phyloP scores from a whole-genome alignment of 1,139 yeast genomes.

The Geotrichum restrictum region DNA sequence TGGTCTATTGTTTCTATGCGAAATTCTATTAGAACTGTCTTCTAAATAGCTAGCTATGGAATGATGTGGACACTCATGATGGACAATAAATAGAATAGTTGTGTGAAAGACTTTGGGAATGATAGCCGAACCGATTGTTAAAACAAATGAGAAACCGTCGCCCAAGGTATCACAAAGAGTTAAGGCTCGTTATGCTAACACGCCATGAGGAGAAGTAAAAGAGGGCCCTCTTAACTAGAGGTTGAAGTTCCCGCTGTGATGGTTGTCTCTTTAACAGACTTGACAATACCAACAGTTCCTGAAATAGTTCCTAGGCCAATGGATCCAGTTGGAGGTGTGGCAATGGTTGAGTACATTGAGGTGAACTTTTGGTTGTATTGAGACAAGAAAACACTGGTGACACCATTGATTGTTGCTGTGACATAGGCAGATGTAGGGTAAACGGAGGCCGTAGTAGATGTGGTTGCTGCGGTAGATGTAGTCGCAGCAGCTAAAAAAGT shows the following conservation, averaged over 20 bases:
- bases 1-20: too few species aligned
- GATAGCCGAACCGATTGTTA: too few species aligned
- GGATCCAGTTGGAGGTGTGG: conserved; percentile 47
- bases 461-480: too few species aligned
- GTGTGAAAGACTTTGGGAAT: too few species aligned
- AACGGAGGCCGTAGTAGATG: conserved; percentile 1
- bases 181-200: too few species aligned
- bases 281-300: conserved; percentile 54
- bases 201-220: neutral
- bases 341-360: conserved; percentile 40
- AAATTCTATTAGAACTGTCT: too few species aligned
- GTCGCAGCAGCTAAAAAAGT: neutral
- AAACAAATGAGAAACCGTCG: neutral
- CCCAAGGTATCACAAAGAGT: neutral
- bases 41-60: too few species aligned
- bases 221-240: neutral
- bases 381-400: conserved; percentile 23
- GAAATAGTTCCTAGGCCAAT: conserved; percentile 55
- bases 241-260: conserved; percentile 11
- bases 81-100: neutral
- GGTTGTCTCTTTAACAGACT: conserved; percentile 24
- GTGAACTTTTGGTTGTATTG: conserved; percentile 50
- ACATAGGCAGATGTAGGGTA: conserved; percentile 29
- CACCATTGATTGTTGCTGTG: conserved; percentile 24
- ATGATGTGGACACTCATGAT: too few species aligned